Percentiles rank a stretch among this genome's conserved stretches.
These are phyloP conservation scores for Fusarium concolor DNA, from an alignment of 2,329 filamentous ascomycete genomes.

Conservation along the genomic window DNA sequence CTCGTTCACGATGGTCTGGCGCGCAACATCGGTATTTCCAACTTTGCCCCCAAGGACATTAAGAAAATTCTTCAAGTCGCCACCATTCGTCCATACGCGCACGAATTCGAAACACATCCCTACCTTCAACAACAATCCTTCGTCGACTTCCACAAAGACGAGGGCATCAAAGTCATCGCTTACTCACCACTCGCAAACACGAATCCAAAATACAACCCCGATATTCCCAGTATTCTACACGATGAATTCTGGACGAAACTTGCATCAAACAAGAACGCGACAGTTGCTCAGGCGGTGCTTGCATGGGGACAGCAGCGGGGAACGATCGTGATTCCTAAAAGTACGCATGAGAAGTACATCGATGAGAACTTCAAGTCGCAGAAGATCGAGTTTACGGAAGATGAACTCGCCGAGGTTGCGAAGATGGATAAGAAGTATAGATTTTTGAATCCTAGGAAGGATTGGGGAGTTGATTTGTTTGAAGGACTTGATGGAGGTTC, in stretches of 20 bases:
- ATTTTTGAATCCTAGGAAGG: conserved; percentile 53
- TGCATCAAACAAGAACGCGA: conserved; percentile 37
- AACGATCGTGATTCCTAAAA: conserved; percentile 40
- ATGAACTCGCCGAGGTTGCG: conserved; percentile 51
- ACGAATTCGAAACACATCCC: conserved; percentile 66
- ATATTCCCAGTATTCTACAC: conserved; percentile 31
- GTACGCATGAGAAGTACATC: conserved; percentile 34
- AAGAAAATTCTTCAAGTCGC: conserved; percentile 55
- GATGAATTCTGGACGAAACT: conserved; percentile 37
- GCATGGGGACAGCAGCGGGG: conserved; percentile 41
- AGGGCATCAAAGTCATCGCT: conserved; percentile 46
- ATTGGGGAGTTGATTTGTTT: conserved; percentile 56
- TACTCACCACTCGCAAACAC: conserved; percentile 43
- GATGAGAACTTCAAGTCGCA: conserved; percentile 37
- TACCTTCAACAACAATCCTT: conserved; percentile 59
- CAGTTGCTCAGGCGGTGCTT: conserved; percentile 37
- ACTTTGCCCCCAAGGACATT: conserved; percentile 65
- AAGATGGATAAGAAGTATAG: conserved; percentile 48
- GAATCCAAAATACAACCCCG: conserved; percentile 37
- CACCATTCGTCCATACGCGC: conserved; percentile 47
- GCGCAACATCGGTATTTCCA: conserved; percentile 63
- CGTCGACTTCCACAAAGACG: conserved; percentile 42
- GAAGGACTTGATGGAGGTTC: conserved; percentile 54
- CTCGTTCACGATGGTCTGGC: conserved; percentile 37
- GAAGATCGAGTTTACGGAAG: conserved; percentile 21